Evolutionary conservation across 2,329 filamentous ascomycete species (phyloP).

Genomic region (Ceratocystiopsis brevicomis): DNA sequence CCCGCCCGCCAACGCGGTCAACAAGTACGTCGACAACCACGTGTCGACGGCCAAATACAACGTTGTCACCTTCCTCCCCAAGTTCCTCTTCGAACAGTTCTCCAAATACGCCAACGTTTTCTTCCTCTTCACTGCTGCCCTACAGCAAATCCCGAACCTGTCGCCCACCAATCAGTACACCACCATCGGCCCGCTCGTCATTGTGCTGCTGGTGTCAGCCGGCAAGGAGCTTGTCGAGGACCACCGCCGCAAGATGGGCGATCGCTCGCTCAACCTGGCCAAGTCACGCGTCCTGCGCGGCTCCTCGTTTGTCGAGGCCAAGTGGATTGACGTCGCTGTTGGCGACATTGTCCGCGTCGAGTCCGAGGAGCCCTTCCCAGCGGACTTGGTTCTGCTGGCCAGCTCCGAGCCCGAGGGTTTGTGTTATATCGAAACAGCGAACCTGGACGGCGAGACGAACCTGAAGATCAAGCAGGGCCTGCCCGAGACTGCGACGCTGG

Average conservation of each 20-base stretch:
- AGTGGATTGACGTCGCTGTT: conserved; percentile 85
- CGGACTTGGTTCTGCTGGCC: conserved; percentile 78
- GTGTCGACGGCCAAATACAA: conserved; percentile 98
- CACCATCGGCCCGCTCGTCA: conserved; percentile 79
- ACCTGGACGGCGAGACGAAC: conserved; percentile 94
- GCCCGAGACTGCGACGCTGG: conserved; percentile 74
- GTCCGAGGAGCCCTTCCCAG: conserved; percentile 87
- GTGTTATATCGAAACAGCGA: conserved; percentile 97
- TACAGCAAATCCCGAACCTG: conserved; percentile 90
- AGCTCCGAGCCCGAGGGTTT: conserved; percentile 94
- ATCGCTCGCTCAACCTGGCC: conserved; percentile 73
- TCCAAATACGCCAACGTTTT: conserved; percentile 98
- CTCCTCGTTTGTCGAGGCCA: conserved; percentile 66
- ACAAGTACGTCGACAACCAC: conserved; percentile 91
- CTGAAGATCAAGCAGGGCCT: conserved; percentile 96
- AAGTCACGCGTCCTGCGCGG: conserved; percentile 69
- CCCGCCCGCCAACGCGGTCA: conserved; percentile 68
- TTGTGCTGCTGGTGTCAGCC: conserved; percentile 86
- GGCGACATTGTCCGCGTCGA: conserved; percentile 87
- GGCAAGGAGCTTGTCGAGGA: conserved; percentile 91
- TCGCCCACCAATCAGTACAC: conserved; percentile 92
- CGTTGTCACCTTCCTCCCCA: conserved; percentile 74
- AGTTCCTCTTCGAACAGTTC: conserved; percentile 96
- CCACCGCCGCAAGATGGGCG: conserved; percentile 71
- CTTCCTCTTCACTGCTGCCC: conserved; percentile 88